Conservation (phyloP, 2,329 filamentous ascomycete genomes). For the Talaromyces sp. region DNA sequence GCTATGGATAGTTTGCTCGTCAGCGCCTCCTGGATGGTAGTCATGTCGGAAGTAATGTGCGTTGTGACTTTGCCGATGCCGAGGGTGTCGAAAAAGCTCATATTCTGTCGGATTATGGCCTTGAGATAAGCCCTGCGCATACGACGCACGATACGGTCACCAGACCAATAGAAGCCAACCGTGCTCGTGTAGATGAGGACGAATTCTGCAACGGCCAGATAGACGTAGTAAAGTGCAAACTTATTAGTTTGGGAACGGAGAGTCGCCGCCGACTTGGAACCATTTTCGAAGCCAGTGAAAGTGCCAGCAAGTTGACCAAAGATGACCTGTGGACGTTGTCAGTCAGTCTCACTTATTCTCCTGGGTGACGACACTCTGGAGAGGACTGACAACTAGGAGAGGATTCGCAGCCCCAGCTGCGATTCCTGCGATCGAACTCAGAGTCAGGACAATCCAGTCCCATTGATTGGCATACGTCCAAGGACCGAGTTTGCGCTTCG, state of each 20-base stretch:
- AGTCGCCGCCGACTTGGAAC: slow-evolving; percentile 16
- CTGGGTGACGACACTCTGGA: background rate
- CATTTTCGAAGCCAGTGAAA: slow-evolving; percentile 61
- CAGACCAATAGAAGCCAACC: slow-evolving; percentile 53
- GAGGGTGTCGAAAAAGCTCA: slow-evolving; percentile 37
- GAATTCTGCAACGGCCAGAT: slow-evolving; percentile 54
- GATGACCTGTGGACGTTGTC: slow-evolving; percentile 40
- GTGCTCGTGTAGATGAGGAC: slow-evolving; percentile 54
- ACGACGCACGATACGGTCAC: slow-evolving; percentile 52
- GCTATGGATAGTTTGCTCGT: slow-evolving; percentile 13
- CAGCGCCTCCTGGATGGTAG: slow-evolving; percentile 37
- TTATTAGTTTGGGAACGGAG: background rate
- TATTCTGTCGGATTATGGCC: slow-evolving; percentile 51
- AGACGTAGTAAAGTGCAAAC: slow-evolving; percentile 35
- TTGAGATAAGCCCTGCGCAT: slow-evolving; percentile 52
- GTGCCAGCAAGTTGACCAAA: slow-evolving; percentile 70
- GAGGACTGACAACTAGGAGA: slow-evolving; percentile 62
- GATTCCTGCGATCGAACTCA: slow-evolving; percentile 61
- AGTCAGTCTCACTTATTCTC: slow-evolving; percentile 5
- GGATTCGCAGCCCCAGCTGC: slow-evolving; percentile 70
- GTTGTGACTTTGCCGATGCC: slow-evolving; percentile 25
- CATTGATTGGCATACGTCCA: slow-evolving; percentile 64
- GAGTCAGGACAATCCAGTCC: slow-evolving; percentile 58
- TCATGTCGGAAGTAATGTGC: slow-evolving; percentile 41
- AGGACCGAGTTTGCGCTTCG: slow-evolving; percentile 41